These are phyloP conservation scores for Cyphellophora europaea DNA, from an alignment of 2,329 filamentous ascomycete genomes.

Conservation along the genomic window DNA sequence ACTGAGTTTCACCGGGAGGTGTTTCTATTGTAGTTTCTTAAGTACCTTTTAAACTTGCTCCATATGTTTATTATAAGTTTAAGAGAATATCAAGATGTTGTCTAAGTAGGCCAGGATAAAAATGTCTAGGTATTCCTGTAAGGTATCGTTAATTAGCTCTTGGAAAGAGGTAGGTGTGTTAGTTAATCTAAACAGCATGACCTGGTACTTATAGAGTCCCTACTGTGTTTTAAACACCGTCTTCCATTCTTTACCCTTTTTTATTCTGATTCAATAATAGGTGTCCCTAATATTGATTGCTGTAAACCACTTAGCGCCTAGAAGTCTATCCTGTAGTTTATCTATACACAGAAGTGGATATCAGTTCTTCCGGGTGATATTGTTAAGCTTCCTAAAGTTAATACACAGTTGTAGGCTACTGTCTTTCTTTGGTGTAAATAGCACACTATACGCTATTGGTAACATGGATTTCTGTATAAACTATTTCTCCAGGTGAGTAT, in stretches of 20 bases:
- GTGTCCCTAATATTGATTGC: conserved; percentile 15
- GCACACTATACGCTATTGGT: conserved; percentile 16
- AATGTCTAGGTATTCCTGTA: conserved; percentile 12
- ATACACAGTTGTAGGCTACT: conserved; percentile 23
- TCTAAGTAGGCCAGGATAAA: conserved; percentile 12
- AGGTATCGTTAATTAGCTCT: conserved; percentile 18
- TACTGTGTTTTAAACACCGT: conserved; percentile 13
- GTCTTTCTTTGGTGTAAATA: conserved; percentile 25
- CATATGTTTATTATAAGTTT: conserved; percentile 8
- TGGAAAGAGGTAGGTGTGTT: conserved; percentile 20
- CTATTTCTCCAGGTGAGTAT: conserved; percentile 12
- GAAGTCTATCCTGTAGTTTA: background rate
- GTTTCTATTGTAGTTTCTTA: conserved; percentile 3
- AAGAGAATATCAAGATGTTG: conserved; percentile 23
- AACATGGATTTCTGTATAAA: conserved; percentile 14
- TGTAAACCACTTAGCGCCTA: conserved; percentile 9
- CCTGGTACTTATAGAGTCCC: conserved; percentile 13
- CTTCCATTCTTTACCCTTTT: conserved; percentile 14
- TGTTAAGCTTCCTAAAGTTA: conserved; percentile 27
- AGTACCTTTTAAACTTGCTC: conserved; percentile 8
- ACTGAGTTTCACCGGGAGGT: conserved; percentile 6
- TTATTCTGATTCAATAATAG: conserved; percentile 11
- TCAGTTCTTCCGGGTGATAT: conserved; percentile 24
- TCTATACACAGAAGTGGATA: conserved; percentile 24
- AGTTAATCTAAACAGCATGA: conserved; percentile 16